Evolutionary conservation across 306 rosid species (phyloP).

Genomic region (Psophocarpus tetragonolobus): DNA sequence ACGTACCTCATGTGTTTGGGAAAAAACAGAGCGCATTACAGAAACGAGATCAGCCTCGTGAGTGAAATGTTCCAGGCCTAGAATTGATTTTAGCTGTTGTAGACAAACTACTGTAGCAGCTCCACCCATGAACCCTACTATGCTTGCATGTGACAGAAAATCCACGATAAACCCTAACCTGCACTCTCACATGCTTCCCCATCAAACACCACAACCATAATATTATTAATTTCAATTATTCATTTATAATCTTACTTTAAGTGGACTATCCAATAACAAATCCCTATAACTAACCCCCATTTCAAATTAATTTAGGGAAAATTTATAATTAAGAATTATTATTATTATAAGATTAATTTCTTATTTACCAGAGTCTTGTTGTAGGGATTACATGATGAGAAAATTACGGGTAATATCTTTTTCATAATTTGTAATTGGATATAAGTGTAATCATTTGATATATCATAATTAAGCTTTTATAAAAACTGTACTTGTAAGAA

Average conservation of each 20-base stretch:
- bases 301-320: not conserved
- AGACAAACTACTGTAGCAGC: slow-evolving; percentile 90
- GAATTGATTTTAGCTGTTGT: slow-evolving; percentile 82
- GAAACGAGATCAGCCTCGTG: slow-evolving; percentile 73
- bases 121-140: slow-evolving; percentile 98
- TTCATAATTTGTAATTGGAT: too few species aligned
- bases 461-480: too few species aligned
- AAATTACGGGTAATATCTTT: too few species aligned
- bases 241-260: not conserved
- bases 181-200: slow-evolving; percentile 13
- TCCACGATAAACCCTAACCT: slow-evolving; percentile 96
- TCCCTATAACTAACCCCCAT: too few species aligned
- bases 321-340: too few species aligned
- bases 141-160: slow-evolving; percentile 90
- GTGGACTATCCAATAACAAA: not conserved
- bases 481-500: too few species aligned
- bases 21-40: slow-evolving; percentile 77
- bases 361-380: too few species aligned
- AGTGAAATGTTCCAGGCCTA: slow-evolving; percentile 83
- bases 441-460: too few species aligned
- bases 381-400: too few species aligned
- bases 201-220: not conserved
- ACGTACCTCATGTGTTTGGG: slow-evolving; percentile 67
- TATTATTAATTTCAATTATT: not conserved
- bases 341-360: too few species aligned